Evolutionary conservation across 768 basidiomycete genomes (phyloP).

Genomic region (Hortiboletus flavorubellus): DNA sequence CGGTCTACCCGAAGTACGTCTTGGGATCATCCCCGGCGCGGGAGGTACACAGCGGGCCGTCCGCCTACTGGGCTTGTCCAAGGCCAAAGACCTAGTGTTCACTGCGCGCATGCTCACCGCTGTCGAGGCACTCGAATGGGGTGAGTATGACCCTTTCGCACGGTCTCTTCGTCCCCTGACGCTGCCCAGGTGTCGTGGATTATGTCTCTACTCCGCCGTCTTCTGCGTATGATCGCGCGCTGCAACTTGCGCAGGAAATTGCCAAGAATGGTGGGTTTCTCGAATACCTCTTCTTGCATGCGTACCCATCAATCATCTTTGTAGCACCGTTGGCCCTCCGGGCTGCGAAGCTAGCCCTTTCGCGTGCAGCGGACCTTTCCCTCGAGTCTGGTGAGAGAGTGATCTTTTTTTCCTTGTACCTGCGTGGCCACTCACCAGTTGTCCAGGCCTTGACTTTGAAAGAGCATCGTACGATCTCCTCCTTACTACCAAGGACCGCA

Average conservation of each 20-base stretch:
- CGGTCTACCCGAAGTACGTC: constrained; percentile 74
- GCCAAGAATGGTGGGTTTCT: constrained; percentile 53
- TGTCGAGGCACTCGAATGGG: constrained; percentile 65
- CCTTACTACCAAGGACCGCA: constrained; percentile 68
- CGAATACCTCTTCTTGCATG: background rate
- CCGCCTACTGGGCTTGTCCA: constrained; percentile 71
- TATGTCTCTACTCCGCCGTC: constrained; percentile 63
- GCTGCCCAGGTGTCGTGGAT: constrained; percentile 69
- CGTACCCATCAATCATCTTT: background rate
- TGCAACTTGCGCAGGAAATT: constrained; percentile 66
- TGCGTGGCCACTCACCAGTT: background rate
- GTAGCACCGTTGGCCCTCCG: constrained; percentile 81
- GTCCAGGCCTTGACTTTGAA: constrained; percentile 85
- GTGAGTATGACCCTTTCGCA: constrained; percentile 34
- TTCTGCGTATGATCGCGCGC: constrained; percentile 66
- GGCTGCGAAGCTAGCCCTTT: constrained; percentile 86
- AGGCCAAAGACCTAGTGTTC: constrained; percentile 85
- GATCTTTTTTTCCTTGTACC: background rate
- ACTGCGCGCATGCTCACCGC: constrained; percentile 71
- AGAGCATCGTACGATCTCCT: constrained; percentile 80
- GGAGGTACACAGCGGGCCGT: constrained; percentile 86
- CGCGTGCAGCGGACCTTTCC: constrained; percentile 71
- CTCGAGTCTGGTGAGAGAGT: constrained; percentile 61
- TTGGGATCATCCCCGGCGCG: constrained; percentile 89
- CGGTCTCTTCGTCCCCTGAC: background rate